These are phyloP conservation scores for Brassica carinata DNA, from an alignment of 345 rosid genomes.

Conservation along the genomic window DNA sequence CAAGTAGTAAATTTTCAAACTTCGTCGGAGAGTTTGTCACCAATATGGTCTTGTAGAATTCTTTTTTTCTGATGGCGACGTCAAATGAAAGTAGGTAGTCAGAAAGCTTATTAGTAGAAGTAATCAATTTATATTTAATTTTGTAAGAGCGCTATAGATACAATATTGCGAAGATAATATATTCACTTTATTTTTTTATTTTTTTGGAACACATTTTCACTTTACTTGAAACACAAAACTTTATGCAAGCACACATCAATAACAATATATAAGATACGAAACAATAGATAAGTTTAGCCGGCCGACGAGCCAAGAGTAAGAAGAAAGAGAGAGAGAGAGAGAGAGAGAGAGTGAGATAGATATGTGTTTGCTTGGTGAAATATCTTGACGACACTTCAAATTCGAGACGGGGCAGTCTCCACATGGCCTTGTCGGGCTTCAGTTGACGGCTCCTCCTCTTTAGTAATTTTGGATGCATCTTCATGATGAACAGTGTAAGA, in stretches of 20 bases:
- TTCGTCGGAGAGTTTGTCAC: conserved; percentile 4
- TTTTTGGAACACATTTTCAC: not conserved
- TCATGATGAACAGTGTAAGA: conserved; percentile 27
- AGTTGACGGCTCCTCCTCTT: conserved; percentile 30
- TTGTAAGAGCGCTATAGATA: not conserved
- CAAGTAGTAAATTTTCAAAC: conserved; percentile 5
- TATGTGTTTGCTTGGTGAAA: not conserved
- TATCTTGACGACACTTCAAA: conserved; percentile 22
- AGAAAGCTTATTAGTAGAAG: not conserved
- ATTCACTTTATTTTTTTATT: not conserved
- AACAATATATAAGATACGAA: conserved; percentile 22
- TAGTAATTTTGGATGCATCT: conserved; percentile 26
- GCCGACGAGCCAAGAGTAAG: conserved; percentile 5
- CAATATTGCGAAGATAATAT: conserved; percentile 10
- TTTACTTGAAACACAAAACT: not conserved
- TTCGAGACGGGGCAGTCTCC: conserved; percentile 27
- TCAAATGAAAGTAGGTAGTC: not conserved
- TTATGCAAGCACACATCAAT: conserved; percentile 16
- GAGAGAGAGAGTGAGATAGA: not conserved
- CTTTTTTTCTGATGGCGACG: not conserved
- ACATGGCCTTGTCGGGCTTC: conserved; percentile 31
- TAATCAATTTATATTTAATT: not conserved
- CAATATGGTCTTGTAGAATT: conserved; percentile 8
- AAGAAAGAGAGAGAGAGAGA: not conserved
- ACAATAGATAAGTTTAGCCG: conserved; percentile 30